Evolutionary conservation across 768 basidiomycete species (phyloP).

Genomic region (Rubroboletus satanas): DNA sequence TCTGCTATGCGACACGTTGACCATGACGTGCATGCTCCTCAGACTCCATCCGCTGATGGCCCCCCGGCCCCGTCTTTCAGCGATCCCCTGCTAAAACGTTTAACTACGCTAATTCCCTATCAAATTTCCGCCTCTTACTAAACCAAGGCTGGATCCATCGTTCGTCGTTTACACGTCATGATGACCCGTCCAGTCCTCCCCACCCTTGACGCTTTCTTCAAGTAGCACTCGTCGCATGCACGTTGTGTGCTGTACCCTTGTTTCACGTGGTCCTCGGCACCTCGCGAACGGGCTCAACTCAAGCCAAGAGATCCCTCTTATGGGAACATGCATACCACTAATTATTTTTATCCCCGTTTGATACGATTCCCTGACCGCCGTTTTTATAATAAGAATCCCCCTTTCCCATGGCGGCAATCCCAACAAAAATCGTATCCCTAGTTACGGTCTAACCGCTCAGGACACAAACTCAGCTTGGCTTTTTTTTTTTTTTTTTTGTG

Average conservation of each 20-base stretch:
- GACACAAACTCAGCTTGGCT: not conserved
- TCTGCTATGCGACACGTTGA: not conserved
- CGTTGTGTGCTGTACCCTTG: slow-evolving; percentile 2
- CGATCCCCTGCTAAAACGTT: slow-evolving; percentile 27
- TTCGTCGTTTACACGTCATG: slow-evolving; percentile 21
- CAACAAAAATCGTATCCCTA: slow-evolving; percentile 17
- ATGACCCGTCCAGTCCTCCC: not conserved
- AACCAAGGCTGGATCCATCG: not conserved
- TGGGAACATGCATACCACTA: slow-evolving; percentile 11
- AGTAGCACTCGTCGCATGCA: not conserved
- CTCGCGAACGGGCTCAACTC: slow-evolving; percentile 14
- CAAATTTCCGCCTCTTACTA: slow-evolving; percentile 22
- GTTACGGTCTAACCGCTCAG: slow-evolving; percentile 16
- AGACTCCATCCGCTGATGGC: not conserved
- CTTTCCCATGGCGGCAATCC: slow-evolving; percentile 25
- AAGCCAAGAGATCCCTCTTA: slow-evolving; percentile 4
- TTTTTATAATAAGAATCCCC: slow-evolving; percentile 7
- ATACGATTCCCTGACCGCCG: slow-evolving; percentile 6
- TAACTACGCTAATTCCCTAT: slow-evolving; percentile 33
- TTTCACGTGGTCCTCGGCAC: slow-evolving; percentile 27
- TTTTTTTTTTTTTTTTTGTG: not conserved
- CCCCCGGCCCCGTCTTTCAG: slow-evolving; percentile 17
- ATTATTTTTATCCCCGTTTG: slow-evolving; percentile 18
- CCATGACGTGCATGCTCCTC: not conserved
- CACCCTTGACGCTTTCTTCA: not conserved